Percentiles rank a stretch among this genome's conserved stretches.
Conservation (phyloP, 2,329 filamentous ascomycete species). For the Escovopsis sp. region DNA sequence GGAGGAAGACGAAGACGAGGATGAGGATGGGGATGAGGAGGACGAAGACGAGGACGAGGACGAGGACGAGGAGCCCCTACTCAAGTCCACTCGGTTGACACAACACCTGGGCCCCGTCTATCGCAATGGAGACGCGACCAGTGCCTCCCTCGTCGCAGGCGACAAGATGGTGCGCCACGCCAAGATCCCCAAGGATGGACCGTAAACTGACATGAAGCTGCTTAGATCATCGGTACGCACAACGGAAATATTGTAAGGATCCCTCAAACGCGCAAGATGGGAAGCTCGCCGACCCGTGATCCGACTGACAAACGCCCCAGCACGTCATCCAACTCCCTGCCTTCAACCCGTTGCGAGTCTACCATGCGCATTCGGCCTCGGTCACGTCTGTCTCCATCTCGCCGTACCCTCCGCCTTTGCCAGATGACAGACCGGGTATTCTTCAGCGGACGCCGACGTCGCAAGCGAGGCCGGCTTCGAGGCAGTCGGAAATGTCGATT, state of each 20-base stretch:
- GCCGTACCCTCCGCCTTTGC: conserved; percentile 52
- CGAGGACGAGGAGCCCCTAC: conserved; percentile 81
- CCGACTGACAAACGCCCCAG: conserved; percentile 30
- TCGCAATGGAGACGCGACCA: conserved; percentile 89
- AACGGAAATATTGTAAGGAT: conserved; percentile 81
- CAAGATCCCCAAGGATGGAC: neutral
- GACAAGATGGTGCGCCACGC: conserved; percentile 73
- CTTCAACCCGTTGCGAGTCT: conserved; percentile 69
- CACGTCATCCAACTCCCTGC: conserved; percentile 75
- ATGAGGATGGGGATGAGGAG: conserved; percentile 9
- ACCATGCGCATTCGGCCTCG: conserved; percentile 85
- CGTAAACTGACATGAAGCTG: conserved; percentile 16
- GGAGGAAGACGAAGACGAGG: conserved; percentile 7
- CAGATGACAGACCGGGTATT: conserved; percentile 28
- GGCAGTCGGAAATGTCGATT: conserved; percentile 26
- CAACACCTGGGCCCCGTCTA: conserved; percentile 68
- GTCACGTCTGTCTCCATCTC: conserved; percentile 85
- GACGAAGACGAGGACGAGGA: conserved; percentile 53
- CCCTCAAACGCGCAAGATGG: no score
- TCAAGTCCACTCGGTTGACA: conserved; percentile 86
- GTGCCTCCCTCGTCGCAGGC: conserved; percentile 74
- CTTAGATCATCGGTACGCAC: conserved; percentile 78
- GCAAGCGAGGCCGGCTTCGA: conserved; percentile 16
- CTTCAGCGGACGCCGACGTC: conserved; percentile 22
- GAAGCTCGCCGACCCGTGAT: neutral